phyloP scores from a whole-genome alignment of 176 grass and related monocot genomes.

The Chrysopogon serrulatus region DNA sequence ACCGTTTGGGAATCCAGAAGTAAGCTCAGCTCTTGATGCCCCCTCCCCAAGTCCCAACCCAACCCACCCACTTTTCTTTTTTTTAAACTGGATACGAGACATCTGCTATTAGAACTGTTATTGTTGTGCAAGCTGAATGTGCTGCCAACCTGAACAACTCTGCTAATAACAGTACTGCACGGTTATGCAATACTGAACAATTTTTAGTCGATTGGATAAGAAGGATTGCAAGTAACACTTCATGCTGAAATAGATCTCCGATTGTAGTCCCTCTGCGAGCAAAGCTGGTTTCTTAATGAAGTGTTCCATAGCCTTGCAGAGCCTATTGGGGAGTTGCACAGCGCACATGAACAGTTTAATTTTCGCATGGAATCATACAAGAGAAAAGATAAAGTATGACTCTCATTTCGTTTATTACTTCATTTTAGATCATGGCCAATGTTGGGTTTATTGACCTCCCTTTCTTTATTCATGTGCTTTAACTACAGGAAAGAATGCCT shows the following conservation, averaged over 20 bases:
- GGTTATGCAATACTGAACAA: not conserved
- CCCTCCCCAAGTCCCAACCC: too few relatives aligned
- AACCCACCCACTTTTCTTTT: not conserved
- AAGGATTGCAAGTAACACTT: not conserved
- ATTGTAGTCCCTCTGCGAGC: not conserved
- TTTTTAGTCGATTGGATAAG: not conserved
- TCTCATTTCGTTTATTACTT: conserved; percentile 5
- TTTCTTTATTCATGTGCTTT: conserved; percentile 13
- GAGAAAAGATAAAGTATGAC: conserved; percentile 64
- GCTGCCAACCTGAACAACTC: not conserved
- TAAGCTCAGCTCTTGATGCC: conserved; percentile 32
- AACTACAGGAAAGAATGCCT: conserved; percentile 43
- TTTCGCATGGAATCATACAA: conserved; percentile 52
- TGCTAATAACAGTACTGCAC: not conserved
- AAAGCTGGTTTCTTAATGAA: conserved; percentile 25
- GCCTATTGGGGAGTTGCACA: conserved; percentile 75
- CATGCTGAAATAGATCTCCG: not conserved
- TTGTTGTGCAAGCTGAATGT: not conserved
- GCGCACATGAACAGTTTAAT: conserved; percentile 71
- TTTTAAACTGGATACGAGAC: not conserved
- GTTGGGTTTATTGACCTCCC: not conserved
- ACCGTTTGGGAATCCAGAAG: conserved; percentile 67
- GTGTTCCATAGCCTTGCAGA: conserved; percentile 71
- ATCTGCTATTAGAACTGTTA: not conserved
- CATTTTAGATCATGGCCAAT: not conserved